Evolutionary conservation across 192 early-diverging fungal genomes (phyloP), one percentile per base, ranked within the genome.

Genomic region (Coemansia sp.): DNA sequence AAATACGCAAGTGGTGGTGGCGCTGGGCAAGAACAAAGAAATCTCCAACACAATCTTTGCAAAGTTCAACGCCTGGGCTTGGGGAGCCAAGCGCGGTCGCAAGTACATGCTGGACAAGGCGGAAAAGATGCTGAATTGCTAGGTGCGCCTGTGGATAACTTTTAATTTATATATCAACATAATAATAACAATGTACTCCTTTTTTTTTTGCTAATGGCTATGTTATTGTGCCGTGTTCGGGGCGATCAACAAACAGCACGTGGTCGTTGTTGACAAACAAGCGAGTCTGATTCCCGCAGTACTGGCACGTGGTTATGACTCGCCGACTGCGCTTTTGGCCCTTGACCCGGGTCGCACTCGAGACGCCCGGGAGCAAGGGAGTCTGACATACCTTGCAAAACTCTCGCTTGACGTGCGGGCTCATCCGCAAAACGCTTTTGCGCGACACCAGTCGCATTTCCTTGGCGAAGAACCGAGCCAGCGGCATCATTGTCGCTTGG

Each of bases 351-450:
- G 64, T 68, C 19, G 43, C 58, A 60, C 66, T 70, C 41, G 79
- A 76, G 5, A 76, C 53, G 25, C 79, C 79, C 1, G 79, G 79
- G 3, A 73, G 22, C 31, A 75, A 46, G 17, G 79, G 79, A 0
- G 62, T 66, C 14, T 54, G 41, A 36, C 79, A 82, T 7, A 45
- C 59, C 47, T 64, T 69, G 59, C 79, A 82, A 7, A 82, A 56
- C 24, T 57, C 67, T 31, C 79, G 73, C 25, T 74, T 74, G 3
- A 82, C 29, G 22, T 82, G 79, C 4, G 79, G 79, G 56, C 79
- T 82, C 41, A 76, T 38, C 27, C 79, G 79, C 31, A 76, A 60
- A 25, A 82, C 79, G 58, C 73, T 69, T 32, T 82, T 82, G 53
- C 70, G 69, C 22, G 79, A 74, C 27, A 82, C 61, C 54, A 59